Evolutionary conservation across 805 yeast species (phyloP).

Genomic region (Jamesozyma piceae): DNA sequence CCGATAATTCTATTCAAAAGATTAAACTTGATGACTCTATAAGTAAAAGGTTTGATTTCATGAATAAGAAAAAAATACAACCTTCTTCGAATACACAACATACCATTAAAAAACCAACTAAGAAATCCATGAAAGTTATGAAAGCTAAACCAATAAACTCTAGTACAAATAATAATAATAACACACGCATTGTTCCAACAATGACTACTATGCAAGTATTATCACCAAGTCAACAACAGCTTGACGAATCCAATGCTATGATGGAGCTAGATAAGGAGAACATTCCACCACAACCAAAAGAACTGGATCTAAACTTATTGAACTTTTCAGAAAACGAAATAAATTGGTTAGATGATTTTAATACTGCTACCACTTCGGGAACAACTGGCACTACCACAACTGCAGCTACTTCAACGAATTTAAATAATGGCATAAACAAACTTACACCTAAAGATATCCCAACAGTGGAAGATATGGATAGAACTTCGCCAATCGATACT

Average conservation of each 20-base stretch:
- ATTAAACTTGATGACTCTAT: conserved; percentile 24
- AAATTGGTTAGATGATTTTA: conserved; percentile 22
- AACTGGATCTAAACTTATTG: conserved; percentile 12
- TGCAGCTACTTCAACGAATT: conserved; percentile 1
- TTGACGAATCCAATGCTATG: not conserved
- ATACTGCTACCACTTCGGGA: no score
- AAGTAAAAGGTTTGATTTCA: conserved; percentile 29
- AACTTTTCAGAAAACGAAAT: conserved; percentile 15
- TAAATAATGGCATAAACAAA: not conserved
- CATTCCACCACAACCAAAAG: conserved; percentile 15
- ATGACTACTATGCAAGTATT: conserved; percentile 4
- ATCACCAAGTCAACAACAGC: not conserved
- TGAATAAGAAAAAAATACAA: conserved; percentile 20
- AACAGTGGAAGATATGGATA: conserved; percentile 20
- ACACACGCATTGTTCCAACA: not conserved
- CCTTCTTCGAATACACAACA: not conserved
- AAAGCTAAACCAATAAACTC: conserved; percentile 2
- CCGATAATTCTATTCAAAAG: conserved; percentile 20
- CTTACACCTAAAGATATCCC: conserved; percentile 7
- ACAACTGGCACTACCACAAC: no score
- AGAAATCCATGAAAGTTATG: conserved; percentile 1
- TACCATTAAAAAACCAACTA: conserved; percentile 1
- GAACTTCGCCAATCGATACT: conserved; percentile 28
- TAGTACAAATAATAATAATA: conserved; percentile 1
- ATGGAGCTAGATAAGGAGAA: conserved; percentile 23